Evolutionary conservation across 495 filamentous ascomycete genomes (phyloP).

Genomic region (Xylaria scruposa): DNA sequence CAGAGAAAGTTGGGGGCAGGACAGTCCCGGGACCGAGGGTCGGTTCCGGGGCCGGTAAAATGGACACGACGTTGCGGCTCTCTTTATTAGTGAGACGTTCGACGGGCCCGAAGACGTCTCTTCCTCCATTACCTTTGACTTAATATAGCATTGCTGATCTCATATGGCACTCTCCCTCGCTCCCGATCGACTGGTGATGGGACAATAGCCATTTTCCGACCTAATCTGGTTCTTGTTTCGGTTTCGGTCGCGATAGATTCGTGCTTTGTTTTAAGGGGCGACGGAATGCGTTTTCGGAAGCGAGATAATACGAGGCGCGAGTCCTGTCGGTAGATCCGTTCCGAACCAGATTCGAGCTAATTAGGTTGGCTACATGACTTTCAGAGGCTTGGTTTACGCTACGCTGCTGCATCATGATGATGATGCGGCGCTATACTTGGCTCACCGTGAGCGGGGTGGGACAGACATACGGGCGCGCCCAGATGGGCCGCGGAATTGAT

Average conservation of each 20-base stretch:
- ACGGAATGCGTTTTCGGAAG: not conserved
- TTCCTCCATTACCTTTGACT: not conserved
- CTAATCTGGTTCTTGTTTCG: not conserved
- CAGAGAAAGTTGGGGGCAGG: constrained; percentile 11
- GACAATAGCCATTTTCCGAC: not conserved
- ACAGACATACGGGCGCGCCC: not conserved
- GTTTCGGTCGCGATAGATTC: not conserved
- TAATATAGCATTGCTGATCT: constrained; percentile 16
- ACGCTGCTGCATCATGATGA: not conserved
- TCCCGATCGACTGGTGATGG: not conserved
- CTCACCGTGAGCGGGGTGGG: not conserved
- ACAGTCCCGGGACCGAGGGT: constrained; percentile 16
- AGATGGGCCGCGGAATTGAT: not conserved
- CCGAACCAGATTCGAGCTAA: not conserved
- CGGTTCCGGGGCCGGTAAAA: constrained; percentile 18
- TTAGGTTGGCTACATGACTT: not conserved
- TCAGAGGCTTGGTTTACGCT: not conserved
- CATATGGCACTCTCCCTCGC: not conserved
- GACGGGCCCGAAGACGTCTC: constrained; percentile 12
- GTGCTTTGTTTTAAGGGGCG: constrained; percentile 10
- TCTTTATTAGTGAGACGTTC: constrained; percentile 10
- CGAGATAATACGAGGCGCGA: not conserved
- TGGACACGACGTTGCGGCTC: not conserved
- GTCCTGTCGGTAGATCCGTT: not conserved
- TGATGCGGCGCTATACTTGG: not conserved